Evolutionary conservation across 1,284 basidiomycete genomes (phyloP), one percentile per base, ranked within the genome.

Genomic region (Papiliotrema flavescens): DNA sequence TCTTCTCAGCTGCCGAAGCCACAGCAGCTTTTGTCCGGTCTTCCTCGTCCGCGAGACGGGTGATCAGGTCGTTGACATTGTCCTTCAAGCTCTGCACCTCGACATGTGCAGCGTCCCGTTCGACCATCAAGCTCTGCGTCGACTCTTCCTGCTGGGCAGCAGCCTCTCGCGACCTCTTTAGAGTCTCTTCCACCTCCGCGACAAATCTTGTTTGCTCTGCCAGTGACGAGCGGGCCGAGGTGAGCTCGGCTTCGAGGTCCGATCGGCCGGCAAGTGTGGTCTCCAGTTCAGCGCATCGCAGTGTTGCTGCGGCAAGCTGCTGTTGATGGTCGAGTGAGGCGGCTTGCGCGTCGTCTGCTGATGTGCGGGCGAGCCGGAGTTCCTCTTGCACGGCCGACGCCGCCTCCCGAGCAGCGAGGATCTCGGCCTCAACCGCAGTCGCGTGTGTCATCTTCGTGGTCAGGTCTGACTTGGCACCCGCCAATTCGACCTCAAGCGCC

Each of bases 11-110:
- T 6, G 28, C 28, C 28, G 28, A 32, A 6, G 39, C 15, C 6
- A 50, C 26, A 17, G 49, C 49, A 19, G 14, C 24, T 24, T 50
- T 50, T 19, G 41, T 19, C n/a, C 39, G 19, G 39, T 50, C 49
- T 34, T 50, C 49, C 15, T 23, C 37, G 22, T 50, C 49, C 2
- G 41, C 49, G 11, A 50, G 20, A 11, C 39, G 34, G 23, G 40
- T 39, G 37, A 41, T 41, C 15, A 50, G 20, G 22, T 19, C 41
- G 9, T 23, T 23, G 11, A 51, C 42, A 20, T 53, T 44, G 24
- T 47, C 26, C 17, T 40, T 13, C 20, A 39, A 17, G n/a, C 11
- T 53, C 19, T 20, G 17, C 9, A 40, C 19, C 17, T 39, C 45
- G 1, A 40, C 22, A 24, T 20, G 13, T 15, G 32, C 13, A 6